A percentile compares a stretch with the other conserved stretches of the same genome.
These are phyloP conservation scores for Coelastrella sp. DNA, from an alignment of 139 green algal genomes.

Conservation along the genomic window DNA sequence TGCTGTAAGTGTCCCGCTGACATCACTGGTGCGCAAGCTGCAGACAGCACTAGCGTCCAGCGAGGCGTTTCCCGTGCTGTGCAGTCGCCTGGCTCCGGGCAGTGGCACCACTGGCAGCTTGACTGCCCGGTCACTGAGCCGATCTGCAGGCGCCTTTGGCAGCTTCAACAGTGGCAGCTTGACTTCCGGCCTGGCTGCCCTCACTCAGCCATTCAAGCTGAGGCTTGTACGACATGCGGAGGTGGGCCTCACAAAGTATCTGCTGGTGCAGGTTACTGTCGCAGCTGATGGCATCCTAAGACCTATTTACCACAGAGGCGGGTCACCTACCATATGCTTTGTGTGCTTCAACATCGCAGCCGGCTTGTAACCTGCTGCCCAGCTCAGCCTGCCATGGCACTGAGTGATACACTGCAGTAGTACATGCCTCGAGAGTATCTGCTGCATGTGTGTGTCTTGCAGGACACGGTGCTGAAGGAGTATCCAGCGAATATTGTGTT, in stretches of 20 bases:
- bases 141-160: constrained; percentile 42
- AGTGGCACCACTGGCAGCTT: constrained; percentile 28
- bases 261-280: not conserved
- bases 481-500: constrained; percentile 93
- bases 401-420: no score
- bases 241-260: not conserved
- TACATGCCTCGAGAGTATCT: not conserved
- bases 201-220: constrained; percentile 95
- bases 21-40: constrained; percentile 83
- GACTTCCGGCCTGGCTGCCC: constrained; percentile 72
- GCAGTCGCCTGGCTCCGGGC: constrained; percentile 36
- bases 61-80: constrained; percentile 86
- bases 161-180: constrained; percentile 62
- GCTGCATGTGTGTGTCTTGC: not conserved
- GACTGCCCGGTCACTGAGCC: not conserved
- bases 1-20: constrained; percentile 51
- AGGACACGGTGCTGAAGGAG: constrained; percentile 72
- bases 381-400: no score
- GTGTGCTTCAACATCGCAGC: no score
- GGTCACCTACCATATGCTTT: no score
- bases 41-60: constrained; percentile 76
- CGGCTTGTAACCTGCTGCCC: no score
- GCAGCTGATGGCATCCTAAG: no score
- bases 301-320: no score
- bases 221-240: constrained; percentile 71